Conservation (phyloP, 768 basidiomycete species). For the Boletus subcaerulescens region DNA sequence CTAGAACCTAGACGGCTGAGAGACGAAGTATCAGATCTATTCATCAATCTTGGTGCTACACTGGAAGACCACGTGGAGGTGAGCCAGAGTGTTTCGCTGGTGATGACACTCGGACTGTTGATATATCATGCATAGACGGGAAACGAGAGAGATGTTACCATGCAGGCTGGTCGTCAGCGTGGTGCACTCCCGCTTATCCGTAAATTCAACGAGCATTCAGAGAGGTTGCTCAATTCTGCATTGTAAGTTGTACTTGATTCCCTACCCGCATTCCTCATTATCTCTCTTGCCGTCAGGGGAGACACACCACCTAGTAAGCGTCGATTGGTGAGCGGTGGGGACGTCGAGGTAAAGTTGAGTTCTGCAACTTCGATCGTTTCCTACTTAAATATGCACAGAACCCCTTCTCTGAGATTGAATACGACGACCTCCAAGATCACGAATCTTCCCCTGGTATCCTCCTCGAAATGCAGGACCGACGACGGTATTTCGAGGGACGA, state of each 20-base stretch:
- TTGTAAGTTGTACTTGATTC: slow-evolving; percentile 44
- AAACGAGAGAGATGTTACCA: slow-evolving; percentile 87
- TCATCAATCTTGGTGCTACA: slow-evolving; percentile 85
- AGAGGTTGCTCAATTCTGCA: slow-evolving; percentile 78
- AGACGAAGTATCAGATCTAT: slow-evolving; percentile 66
- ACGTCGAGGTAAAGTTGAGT: slow-evolving; percentile 40
- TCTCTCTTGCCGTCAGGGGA: slow-evolving; percentile 37
- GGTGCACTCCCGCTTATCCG: slow-evolving; percentile 89
- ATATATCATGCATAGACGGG: slow-evolving; percentile 56
- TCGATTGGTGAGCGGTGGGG: slow-evolving; percentile 43
- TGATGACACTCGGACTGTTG: neutral
- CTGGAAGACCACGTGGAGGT: slow-evolving; percentile 91
- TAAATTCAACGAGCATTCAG: slow-evolving; percentile 97
- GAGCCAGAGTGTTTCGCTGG: neutral
- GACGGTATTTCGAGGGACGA: slow-evolving; percentile 77
- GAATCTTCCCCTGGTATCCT: slow-evolving; percentile 65
- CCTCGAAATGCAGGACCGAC: slow-evolving; percentile 84
- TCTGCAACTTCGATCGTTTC: neutral
- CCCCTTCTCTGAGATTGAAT: slow-evolving; percentile 62
- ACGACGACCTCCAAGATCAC: slow-evolving; percentile 79
- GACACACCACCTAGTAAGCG: slow-evolving; percentile 60
- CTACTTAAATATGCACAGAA: slow-evolving; percentile 18
- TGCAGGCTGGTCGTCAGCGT: slow-evolving; percentile 90
- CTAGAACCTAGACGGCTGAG: slow-evolving; percentile 73
- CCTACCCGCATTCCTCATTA: neutral